Evolutionary conservation across 148 eudicot genomes (phyloP).

Genomic region (Nyssa sinensis): DNA sequence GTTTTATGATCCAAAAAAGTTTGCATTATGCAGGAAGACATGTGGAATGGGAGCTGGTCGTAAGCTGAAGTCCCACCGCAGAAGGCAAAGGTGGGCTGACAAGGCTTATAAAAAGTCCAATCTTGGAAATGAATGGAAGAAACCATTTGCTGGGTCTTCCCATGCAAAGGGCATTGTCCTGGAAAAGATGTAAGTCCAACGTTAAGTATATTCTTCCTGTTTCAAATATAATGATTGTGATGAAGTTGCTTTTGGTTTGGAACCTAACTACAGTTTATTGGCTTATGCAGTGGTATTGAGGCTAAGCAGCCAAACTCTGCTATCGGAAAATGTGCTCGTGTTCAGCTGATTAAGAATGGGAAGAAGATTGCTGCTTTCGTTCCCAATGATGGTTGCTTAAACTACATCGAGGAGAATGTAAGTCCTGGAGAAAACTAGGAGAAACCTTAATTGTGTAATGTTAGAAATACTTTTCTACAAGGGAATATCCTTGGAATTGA

Average conservation of each 20-base stretch:
- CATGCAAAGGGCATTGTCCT: background rate
- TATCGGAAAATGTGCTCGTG: slow-evolving; percentile 20
- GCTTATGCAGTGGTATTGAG: background rate
- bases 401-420: slow-evolving; percentile 24
- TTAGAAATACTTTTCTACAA: background rate
- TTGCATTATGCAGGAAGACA: background rate
- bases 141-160: background rate
- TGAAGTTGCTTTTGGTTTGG: background rate
- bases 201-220: background rate
- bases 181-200: background rate
- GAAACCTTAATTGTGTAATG: background rate
- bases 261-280: background rate
- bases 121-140: background rate
- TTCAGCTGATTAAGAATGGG: slow-evolving; percentile 26
- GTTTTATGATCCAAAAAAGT: background rate
- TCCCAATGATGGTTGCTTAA: slow-evolving; percentile 26
- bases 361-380: slow-evolving; percentile 28
- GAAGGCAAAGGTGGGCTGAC: background rate
- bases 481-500: background rate
- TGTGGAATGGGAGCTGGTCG: background rate
- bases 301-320: slow-evolving; percentile 1
- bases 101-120: background rate
- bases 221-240: background rate
- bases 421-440: background rate
- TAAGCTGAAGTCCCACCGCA: background rate